Evolutionary conservation across 805 yeast genomes (phyloP), one percentile per base, ranked within the genome.

Genomic region (Cyberlindnera lachancei): DNA sequence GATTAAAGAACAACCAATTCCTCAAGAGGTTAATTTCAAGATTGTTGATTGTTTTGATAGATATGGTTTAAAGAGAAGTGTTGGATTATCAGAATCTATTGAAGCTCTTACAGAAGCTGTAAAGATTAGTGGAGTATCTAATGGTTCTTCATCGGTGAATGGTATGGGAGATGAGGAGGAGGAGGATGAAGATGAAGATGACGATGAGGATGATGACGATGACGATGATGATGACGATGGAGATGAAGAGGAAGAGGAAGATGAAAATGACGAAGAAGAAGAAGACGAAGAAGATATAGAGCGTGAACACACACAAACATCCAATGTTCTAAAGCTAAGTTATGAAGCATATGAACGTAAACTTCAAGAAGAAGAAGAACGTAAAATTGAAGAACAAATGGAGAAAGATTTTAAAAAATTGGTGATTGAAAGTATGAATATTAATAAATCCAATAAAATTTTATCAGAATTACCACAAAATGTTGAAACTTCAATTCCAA

Each of bases 1-100:
- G 52, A 68, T 79, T 20, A 86, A 86, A 46, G 53, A 54, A 3
- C 64, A 56, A 29, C 82, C 85, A 2, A 33, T 82, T 12, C 86
- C 94, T 0, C 61, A 66, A 39, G 92, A 80, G 28, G 56, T 73
- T 3, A 69, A 70, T 26, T 76, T 75, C 42, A 64, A 63, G 29
- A 42, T 83, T n/a, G 48, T 55, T 15, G 70, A 63, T 20, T 57
- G 68, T 21, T 70, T 66, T 41, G 57, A 51, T 15, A 51, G 56
- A 11, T 58, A 55, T 8, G 50, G 51, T 3, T 59, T 64, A 40
- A 51, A 51, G 23, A 54, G 69, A 31, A 56, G 68, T 8, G 41
- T 30, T 0, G 61, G 44, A 25, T 42, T 69, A 22, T 56, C 52
- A 24, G 76, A 68, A 23, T 68, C 80, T 6, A 56, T 70, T 7